Evolutionary conservation across 2,329 filamentous ascomycete species (phyloP).

Genomic region (Fusarium bactridioides): DNA sequence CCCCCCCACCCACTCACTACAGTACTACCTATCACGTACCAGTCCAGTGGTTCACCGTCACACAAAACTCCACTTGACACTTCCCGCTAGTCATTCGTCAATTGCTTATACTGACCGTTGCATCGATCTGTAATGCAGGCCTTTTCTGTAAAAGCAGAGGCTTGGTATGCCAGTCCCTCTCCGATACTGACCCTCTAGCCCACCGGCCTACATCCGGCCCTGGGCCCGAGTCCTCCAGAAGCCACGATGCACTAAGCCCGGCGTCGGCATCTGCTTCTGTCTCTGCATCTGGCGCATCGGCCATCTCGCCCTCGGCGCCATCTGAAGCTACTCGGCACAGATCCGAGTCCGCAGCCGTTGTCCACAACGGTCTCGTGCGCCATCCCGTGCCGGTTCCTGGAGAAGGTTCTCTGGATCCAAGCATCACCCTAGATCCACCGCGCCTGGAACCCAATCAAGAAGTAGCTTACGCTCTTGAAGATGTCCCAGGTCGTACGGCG

Average conservation of each 20-base stretch:
- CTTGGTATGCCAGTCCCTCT: constrained; percentile 46
- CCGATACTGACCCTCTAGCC: constrained; percentile 22
- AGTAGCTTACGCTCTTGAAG: constrained; percentile 50
- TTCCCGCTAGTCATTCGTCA: constrained; percentile 1
- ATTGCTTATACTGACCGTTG: constrained; percentile 14
- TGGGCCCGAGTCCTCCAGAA: constrained; percentile 4
- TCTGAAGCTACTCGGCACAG: constrained; percentile 15
- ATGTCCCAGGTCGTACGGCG: constrained; percentile 51
- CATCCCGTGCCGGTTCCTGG: constrained; percentile 7
- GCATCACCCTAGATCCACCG: constrained; percentile 5
- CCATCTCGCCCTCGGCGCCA: constrained; percentile 19
- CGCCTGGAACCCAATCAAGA: constrained; percentile 3
- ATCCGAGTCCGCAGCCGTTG: constrained; percentile 32
- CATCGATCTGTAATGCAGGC: constrained; percentile 32
- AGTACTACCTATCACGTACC: background rate
- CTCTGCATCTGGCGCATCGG: constrained; percentile 16
- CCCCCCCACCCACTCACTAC: background rate
- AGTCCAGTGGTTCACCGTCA: background rate
- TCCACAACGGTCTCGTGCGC: constrained; percentile 39
- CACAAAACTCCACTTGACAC: background rate
- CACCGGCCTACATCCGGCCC: background rate
- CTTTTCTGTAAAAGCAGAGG: constrained; percentile 48
- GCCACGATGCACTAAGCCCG: constrained; percentile 8
- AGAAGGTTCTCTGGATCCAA: background rate
- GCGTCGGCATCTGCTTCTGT: constrained; percentile 9